Evolutionary conservation across 2,329 filamentous ascomycete species (phyloP).

Genomic region (Myriosclerotinia duriaeana): DNA sequence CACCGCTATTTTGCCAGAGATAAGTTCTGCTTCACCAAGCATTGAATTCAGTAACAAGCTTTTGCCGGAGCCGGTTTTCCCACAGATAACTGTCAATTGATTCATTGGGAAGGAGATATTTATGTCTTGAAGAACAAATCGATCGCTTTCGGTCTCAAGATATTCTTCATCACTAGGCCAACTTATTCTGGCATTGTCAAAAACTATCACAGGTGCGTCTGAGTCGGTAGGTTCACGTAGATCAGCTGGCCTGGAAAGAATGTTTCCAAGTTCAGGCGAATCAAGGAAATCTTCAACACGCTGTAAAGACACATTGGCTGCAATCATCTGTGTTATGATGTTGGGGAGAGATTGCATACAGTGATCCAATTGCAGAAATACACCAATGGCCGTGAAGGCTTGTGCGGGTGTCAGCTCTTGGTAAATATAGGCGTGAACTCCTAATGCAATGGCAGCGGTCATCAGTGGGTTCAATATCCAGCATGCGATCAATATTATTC

Average conservation of each 20-base stretch:
- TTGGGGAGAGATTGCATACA: slow-evolving; percentile 69
- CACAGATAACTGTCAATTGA: slow-evolving; percentile 70
- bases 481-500: slow-evolving; percentile 38
- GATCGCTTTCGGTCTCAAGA: slow-evolving; percentile 16
- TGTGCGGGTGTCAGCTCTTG: slow-evolving; percentile 65
- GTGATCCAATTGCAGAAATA: slow-evolving; percentile 70
- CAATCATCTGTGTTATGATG: slow-evolving; percentile 65
- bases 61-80: slow-evolving; percentile 75
- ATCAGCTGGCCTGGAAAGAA: slow-evolving; percentile 47
- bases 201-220: slow-evolving; percentile 47
- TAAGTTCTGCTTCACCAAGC: slow-evolving; percentile 70
- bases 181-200: slow-evolving; percentile 65
- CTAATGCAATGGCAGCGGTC: slow-evolving; percentile 67
- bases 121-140: slow-evolving; percentile 63
- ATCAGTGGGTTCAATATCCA: slow-evolving; percentile 72
- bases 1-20: slow-evolving; percentile 59
- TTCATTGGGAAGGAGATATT: slow-evolving; percentile 64
- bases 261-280: slow-evolving; percentile 59
- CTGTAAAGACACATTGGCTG: slow-evolving; percentile 67
- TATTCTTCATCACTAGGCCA: slow-evolving; percentile 48
- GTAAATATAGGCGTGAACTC: slow-evolving; percentile 63
- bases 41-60: slow-evolving; percentile 70
- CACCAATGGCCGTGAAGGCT: slow-evolving; percentile 72
- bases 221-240: slow-evolving; percentile 42
- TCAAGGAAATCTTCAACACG: slow-evolving; percentile 71